Evolutionary conservation across 805 yeast species (phyloP), one percentile per base, ranked within the genome.

Genomic region (Gaillardinia entomophila): DNA sequence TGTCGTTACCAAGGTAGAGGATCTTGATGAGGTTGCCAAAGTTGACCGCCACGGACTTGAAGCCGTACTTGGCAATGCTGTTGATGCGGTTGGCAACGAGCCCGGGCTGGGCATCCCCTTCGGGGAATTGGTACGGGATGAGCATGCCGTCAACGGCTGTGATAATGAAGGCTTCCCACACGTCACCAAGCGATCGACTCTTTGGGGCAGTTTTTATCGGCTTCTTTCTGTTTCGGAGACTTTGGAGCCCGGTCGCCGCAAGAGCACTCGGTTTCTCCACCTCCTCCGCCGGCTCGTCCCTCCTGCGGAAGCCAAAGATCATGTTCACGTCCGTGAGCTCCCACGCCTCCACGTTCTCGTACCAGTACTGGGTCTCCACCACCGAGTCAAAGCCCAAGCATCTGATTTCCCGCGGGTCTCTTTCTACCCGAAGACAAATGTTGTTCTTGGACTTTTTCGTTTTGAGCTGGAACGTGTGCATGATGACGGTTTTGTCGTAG

Each of bases 361-460:
- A 63, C 77, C 85, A 79, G 53, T 77, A 75, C 36, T 75, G 81
- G 31, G 75, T 77, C 48, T 86, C 95, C 13, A 71, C 66, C 6
- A 77, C 86, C 1, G 82, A 75, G 33, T 79, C 85, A 51, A 87
- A 83, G 17, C 96, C 96, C 26, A 82, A 67, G 59, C 96, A 87
- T 62, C 96, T 75, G 24, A 85, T 84, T 58, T 87, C 96, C 47
- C 95, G 73, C 2, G 90, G 86, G 57, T 87, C 96, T 72, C 96
- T 81, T 57, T 87, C 96, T 25, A 84, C 94, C 56, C 96, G 75
- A 34, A 87, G 58, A 55, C 96, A 87, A 26, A 87, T 87, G 43
- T 75, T 80, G 35, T 76, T 82, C 48, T 83, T 82, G 7, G 94
- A 87, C 36, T 79, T 68, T 49, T 82, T 82, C 23, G 41, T 45